Percentiles rank a stretch among this genome's conserved stretches.
Conservation (phyloP, 163 green algal genomes). For the Prototheca wickerhamii region DNA sequence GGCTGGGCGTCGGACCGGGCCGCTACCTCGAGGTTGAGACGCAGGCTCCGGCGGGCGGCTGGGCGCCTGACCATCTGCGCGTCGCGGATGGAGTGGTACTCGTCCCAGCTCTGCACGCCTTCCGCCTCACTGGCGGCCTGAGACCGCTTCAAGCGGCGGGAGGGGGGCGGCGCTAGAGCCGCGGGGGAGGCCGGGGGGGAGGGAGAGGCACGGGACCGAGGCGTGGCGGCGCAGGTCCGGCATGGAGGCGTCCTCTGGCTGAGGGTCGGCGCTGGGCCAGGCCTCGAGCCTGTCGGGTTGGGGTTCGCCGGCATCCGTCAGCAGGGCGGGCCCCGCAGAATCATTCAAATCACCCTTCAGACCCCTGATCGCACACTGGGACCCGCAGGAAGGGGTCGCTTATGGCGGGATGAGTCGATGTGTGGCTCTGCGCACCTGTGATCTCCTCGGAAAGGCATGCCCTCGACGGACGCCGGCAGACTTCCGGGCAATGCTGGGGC, state of each 20-base stretch:
- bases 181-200: neutral
- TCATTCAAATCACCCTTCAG: too few relatives aligned
- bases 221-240: neutral
- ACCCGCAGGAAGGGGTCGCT: too few relatives aligned
- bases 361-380: too few relatives aligned
- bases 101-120: constrained; percentile 1
- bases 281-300: too few relatives aligned
- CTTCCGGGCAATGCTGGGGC: too few relatives aligned
- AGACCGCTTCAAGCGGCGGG: too few relatives aligned
- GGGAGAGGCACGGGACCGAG: neutral
- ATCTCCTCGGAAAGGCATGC: too few relatives aligned
- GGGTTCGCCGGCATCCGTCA: too few relatives aligned
- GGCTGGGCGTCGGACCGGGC: neutral
- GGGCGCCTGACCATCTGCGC: neutral
- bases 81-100: constrained; percentile 1
- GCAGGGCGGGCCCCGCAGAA: too few relatives aligned
- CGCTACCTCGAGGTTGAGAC: neutral
- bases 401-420: too few relatives aligned
- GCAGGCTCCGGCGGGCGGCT: neutral
- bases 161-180: neutral
- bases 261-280: neutral
- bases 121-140: neutral
- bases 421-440: too few relatives aligned
- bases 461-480: too few relatives aligned
- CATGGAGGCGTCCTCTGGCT: neutral